Base-by-base conservation (phyloP, 2,329 filamentous ascomycete species). In the Beauveria rudraprayagi region DNA sequence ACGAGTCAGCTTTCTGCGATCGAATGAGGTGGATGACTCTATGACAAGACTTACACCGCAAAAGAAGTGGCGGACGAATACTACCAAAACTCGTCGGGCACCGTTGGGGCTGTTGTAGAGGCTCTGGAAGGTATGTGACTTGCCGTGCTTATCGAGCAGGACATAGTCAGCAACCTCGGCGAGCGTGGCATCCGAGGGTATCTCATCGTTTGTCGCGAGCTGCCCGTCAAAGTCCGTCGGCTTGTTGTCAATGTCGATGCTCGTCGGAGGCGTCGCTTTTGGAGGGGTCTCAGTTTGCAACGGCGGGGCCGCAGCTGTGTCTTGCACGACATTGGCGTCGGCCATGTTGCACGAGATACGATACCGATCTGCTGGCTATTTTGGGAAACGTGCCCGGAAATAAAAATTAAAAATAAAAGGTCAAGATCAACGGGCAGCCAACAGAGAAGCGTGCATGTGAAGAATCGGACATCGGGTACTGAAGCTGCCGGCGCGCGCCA, bases 21-120 rank as follows among this genome's bases (percentile, higher is more conserved):
- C n/a, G n/a, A 37, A 34, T 14, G 24, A 19, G 17, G 17, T 6
- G 11, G 3, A 17, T 26, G 10, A 11, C 6, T 16, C 17, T 26
- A 52, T 8, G 34, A 24, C 10, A 51, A 30, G 30, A 80, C 87
- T 72, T 79, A 90, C 88, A 41, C 88, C 88, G 70, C 89, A 92
- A 78, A 90, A 91, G 73, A 92, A 92, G 74, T 92, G 89, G 50
- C 89, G 82, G 61, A 92, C 80, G 70, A 92, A 92, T 66, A 92
- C 83, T 47, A 91, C 73, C 37, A 92, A 77, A 30, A 90, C 83
- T 3, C 85, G 77, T 19, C 79, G 75, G 14, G 81, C 76, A 3
- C 78, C 77, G 59, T 82, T 81, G 52, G 71, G 76, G 4, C 83
- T 82, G 40, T 77, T 79, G 70, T 86, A 87, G 30, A 90, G 73